Evolutionary conservation across 495 filamentous ascomycete genomes (phyloP), one percentile per base, ranked within the genome.

Genomic region (Penicillium daleae): DNA sequence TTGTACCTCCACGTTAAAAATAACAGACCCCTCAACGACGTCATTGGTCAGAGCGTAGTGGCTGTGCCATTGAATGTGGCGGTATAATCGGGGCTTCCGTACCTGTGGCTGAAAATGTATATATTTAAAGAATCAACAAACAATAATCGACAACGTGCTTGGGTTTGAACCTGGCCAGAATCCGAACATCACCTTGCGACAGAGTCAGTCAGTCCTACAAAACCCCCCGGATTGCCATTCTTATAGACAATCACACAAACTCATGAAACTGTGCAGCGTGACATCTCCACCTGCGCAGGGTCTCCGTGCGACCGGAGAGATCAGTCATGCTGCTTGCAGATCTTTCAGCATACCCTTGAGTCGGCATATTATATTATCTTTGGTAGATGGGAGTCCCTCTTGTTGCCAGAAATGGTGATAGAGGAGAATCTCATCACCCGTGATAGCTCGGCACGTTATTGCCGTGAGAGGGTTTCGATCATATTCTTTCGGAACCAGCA

Each of bases 1-100:
- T 33, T 48, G 70, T 68, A 70, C 60, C 62, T 64, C 26, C 65
- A 51, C 51, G 59, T 59, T 63, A 66, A 62, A 68, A 72, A 68
- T 72, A 66, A 65, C 60, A 59, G 54, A 56, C 56, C 64, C 48
- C n/a, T 15, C 17, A 12, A 49, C 60, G 13, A 60, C 56, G 56
- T 68, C 60, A 65, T 64, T 59, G 59, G 39, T 10, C 59, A 55
- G 60, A 19, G 31, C 31, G 15, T 32, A 59, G 69, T 66, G 64
- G 67, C 62, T 65, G 67, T 63, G 56, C 15, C 5, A 7, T 3
- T 6, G 2, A 22, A 15, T 49, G 60, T 61, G 61, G 61, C 60
- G 57, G 65, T 50, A 3, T 19, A 22, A 35, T 42, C 15, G 35
- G 53, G 57, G 29, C 22, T 40, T 24, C 63, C 29, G 49, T 50